Evolutionary conservation across 2,329 filamentous ascomycete genomes (phyloP), one percentile per base, ranked within the genome.

Genomic region (Xylariaceae sp.): DNA sequence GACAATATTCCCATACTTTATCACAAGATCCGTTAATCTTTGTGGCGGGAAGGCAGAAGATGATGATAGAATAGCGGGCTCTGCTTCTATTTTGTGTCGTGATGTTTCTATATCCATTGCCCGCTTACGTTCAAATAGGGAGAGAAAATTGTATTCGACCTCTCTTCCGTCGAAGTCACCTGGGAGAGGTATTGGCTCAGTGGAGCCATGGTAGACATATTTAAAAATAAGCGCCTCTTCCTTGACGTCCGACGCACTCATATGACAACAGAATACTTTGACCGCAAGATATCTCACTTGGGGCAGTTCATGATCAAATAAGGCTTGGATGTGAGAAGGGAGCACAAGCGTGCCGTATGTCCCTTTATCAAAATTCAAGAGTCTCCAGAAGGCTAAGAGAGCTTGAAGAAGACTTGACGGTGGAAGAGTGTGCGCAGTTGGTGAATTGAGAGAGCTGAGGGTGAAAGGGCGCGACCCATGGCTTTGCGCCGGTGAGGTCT

Each of bases 241-340:
- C 51, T 88, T 88, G 53, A 77, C 73, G 64, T 98, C 93, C 4
- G 93, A 85, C 22, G 86, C 86, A 58, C 82, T 82, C 56, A 94
- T 80, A 46, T 89, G 80, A 52, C 88, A 74, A 60, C 85, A 90
- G 54, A 95, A 86, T 48, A 91, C 80, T 52, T 89, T 81, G 45
- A 95, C 77, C 12, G 90, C 85, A 49, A 97, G 74, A 65, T 91
- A 95, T 66, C 86, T 81, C 40, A 95, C 78, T 14, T 78, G 69
- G 47, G 67, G 70, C 54, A 76, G 74, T 37, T 67, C 59, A 62
- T 85, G 78, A 41, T 73, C 70, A 55, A 95, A 85, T 11, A 94
- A 71, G 22, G 67, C 67, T 66, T 90, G 83, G 35, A 95, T 73
- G 52, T 79, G 77, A 37, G 80, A 75, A 1, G 85, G 82, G 27